Percentiles rank a stretch among this genome's conserved stretches.
phyloP scores from a whole-genome alignment of 495 filamentous ascomycete species.

The Aspergillus leporis region DNA sequence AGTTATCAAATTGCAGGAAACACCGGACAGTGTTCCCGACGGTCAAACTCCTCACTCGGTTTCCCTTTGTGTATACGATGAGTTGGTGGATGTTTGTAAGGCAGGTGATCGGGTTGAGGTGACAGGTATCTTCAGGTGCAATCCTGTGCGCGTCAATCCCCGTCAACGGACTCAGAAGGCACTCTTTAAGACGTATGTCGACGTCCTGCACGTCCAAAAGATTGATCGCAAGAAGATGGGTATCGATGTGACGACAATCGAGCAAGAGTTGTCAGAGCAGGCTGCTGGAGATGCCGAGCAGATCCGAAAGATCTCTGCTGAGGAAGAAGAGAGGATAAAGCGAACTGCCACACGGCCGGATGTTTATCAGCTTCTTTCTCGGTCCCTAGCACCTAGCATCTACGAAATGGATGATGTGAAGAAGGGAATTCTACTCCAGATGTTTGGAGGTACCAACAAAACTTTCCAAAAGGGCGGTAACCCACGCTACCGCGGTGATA shows the following conservation, averaged over 20 bases:
- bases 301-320: slow-evolving; percentile 78
- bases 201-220: slow-evolving; percentile 94
- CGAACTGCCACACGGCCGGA: slow-evolving; percentile 78
- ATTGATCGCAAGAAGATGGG: slow-evolving; percentile 92
- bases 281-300: slow-evolving; percentile 75
- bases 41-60: slow-evolving; percentile 98
- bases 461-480: slow-evolving; percentile 94
- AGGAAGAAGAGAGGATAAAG: slow-evolving; percentile 89
- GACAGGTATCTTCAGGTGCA: slow-evolving; percentile 94
- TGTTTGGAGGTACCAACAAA: slow-evolving; percentile 99
- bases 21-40: slow-evolving; percentile 88
- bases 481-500: slow-evolving; percentile 93
- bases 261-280: slow-evolving; percentile 79
- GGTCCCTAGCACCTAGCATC: slow-evolving; percentile 90
- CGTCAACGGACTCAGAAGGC: slow-evolving; percentile 89
- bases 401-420: slow-evolving; percentile 99
- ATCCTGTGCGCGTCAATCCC: slow-evolving; percentile 92
- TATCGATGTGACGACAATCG: slow-evolving; percentile 84
- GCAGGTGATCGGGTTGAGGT: slow-evolving; percentile 95
- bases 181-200: slow-evolving; percentile 96
- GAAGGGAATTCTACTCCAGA: slow-evolving; percentile 93
- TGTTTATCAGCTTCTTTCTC: slow-evolving; percentile 89
- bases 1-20: slow-evolving; percentile 98
- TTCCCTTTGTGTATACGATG: slow-evolving; percentile 93
- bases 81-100: slow-evolving; percentile 95